Percentiles rank a stretch among this genome's conserved stretches.
phyloP scores from a whole-genome alignment of 192 early-diverging fungal genomes.

The Rhizophagus prolifer region DNA sequence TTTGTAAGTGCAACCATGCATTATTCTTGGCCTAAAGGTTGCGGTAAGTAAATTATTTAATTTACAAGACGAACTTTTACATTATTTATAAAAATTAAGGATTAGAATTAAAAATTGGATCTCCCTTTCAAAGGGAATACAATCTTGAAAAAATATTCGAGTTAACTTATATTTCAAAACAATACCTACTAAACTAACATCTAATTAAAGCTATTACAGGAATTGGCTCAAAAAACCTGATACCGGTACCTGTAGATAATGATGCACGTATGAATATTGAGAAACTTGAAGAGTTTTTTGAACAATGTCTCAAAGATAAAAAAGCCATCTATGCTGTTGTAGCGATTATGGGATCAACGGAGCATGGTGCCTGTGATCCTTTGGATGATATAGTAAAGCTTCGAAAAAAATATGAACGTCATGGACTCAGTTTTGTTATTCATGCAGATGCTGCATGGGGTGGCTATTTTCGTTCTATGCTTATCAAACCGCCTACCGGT shows the following conservation, averaged over 20 bases:
- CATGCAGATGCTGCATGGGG: constrained; percentile 10
- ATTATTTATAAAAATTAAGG: too few species aligned
- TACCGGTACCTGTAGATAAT: background rate
- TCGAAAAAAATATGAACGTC: background rate
- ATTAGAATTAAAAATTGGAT: background rate
- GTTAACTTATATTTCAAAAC: too few species aligned
- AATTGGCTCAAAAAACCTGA: constrained; percentile 3
- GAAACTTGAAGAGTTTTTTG: background rate
- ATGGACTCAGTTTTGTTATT: constrained; percentile 10
- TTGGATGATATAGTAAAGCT: background rate
- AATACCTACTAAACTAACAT: background rate
- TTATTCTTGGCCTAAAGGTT: constrained; percentile 12
- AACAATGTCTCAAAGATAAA: background rate
- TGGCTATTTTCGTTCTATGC: constrained; percentile 2
- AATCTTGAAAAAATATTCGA: too few species aligned
- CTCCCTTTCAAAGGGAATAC: too few species aligned
- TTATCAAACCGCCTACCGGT: background rate
- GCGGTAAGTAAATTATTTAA: background rate
- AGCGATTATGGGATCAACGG: constrained; percentile 11
- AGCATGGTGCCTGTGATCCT: constrained; percentile 3
- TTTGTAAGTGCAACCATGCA: constrained; percentile 1
- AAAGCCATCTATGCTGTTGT: background rate
- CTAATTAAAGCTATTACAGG: background rate
- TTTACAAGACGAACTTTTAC: background rate
- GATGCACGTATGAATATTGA: background rate